These are phyloP conservation scores for Fusarium musae DNA, from an alignment of 2,329 filamentous ascomycete species.

Conservation along the genomic window DNA sequence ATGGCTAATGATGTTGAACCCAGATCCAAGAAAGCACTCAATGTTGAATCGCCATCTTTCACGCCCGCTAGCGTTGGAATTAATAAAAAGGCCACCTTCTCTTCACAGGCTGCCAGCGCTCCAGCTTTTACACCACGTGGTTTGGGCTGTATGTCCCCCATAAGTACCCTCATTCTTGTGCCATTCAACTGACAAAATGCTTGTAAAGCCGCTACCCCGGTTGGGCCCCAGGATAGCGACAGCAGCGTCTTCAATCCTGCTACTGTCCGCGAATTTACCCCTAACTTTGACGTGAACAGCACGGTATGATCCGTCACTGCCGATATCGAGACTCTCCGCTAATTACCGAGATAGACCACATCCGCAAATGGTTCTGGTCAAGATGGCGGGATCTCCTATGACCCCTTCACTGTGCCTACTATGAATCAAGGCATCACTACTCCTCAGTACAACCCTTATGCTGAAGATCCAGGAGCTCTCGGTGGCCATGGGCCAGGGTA, in stretches of 20 bases:
- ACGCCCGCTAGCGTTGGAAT: slow-evolving; percentile 71
- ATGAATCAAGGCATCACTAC: slow-evolving; percentile 63
- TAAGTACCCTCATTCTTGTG: not conserved
- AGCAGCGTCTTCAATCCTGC: slow-evolving; percentile 65
- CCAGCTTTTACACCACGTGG: slow-evolving; percentile 84
- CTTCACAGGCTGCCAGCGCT: slow-evolving; percentile 89
- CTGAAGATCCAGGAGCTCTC: slow-evolving; percentile 73
- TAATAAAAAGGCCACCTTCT: slow-evolving; percentile 84
- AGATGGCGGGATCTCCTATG: slow-evolving; percentile 59
- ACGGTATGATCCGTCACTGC: slow-evolving; percentile 52
- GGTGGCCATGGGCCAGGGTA: slow-evolving; percentile 69
- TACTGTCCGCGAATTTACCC: slow-evolving; percentile 69
- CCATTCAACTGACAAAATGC: slow-evolving; percentile 13
- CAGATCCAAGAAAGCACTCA: slow-evolving; percentile 79
- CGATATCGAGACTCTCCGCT: not conserved
- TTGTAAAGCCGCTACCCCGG: slow-evolving; percentile 50
- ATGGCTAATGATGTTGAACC: slow-evolving; percentile 26
- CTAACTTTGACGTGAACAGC: slow-evolving; percentile 64
- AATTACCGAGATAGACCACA: slow-evolving; percentile 44
- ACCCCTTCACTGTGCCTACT: slow-evolving; percentile 72
- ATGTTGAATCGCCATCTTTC: slow-evolving; percentile 96
- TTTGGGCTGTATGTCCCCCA: slow-evolving; percentile 52
- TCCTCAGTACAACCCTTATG: slow-evolving; percentile 78
- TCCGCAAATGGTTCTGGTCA: slow-evolving; percentile 60
- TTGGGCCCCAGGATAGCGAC: slow-evolving; percentile 57